Base-by-base conservation (phyloP, 371 early-diverging fungal genomes). In the Thermomucor indicae-seudaticae region DNA sequence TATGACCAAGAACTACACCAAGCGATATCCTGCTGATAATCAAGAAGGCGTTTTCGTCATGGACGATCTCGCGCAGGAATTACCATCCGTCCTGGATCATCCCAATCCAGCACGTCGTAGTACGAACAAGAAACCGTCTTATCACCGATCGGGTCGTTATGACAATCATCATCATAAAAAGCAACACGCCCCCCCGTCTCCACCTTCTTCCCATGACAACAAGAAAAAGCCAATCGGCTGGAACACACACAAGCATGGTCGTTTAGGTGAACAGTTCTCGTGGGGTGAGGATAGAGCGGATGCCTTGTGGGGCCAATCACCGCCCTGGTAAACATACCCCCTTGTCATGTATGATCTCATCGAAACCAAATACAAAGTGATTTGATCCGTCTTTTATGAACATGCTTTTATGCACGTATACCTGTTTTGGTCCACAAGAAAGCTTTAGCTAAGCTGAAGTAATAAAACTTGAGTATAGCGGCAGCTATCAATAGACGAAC, bases 231-330 rank as follows among this genome's bases (percentile, higher is more conserved):
- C 42, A 42, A 34, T 1, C 8, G 22, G 11, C n/a, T 32, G 16
- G 40, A 25, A 25, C 10, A 40, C 43, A 39, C 51, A 25, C 23
- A 37, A 48, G 34, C 44, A 50, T 16, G 38, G 17, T 10, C 32
- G 53, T 61, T 17, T 55, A 56, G 6, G 55, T 55, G 61, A 61
- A 61, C 34, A 61, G 56, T 24, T 53, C 55, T 29, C 51, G 48
- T 52, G 53, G 53, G 53, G 53, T 17, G 53, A 34, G 28, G 38
- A 52, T 30, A 34, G 39, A 25, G 43, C 44, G 4, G 29, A 37
- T 25, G 35, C 45, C 17, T 17, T 17, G 38, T 52, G 53, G 53
- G 45, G 47, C 35, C 34, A 47, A n/a, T n/a, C n/a, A n/a, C n/a
- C n/a, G n/a, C n/a, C n/a, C n/a, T n/a, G n/a, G n/a, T n/a, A n/a